phyloP scores from a whole-genome alignment of 495 filamentous ascomycete species.

The Aspergillus hancockii region DNA sequence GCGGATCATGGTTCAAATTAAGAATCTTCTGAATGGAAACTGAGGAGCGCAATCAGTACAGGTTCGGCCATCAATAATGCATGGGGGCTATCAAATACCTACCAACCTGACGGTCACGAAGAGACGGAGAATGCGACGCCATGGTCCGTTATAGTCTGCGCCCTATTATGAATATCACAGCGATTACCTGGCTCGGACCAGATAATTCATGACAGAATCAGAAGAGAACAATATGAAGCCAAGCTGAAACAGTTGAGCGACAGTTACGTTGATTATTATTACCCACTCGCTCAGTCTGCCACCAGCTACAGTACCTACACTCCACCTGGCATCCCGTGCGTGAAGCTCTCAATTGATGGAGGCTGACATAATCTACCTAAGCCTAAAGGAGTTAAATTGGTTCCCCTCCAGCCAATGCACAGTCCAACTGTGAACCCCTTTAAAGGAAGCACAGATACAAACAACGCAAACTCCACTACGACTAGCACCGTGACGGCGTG shows the following conservation, averaged over 20 bases:
- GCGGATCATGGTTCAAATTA: constrained; percentile 80
- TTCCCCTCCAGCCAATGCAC: neutral
- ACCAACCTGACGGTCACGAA: constrained; percentile 98
- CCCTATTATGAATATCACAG: constrained; percentile 6
- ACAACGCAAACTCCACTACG: constrained; percentile 16
- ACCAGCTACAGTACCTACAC: constrained; percentile 11
- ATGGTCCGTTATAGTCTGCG: constrained; percentile 46
- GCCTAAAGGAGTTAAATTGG: neutral
- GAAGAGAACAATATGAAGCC: neutral
- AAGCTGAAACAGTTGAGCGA: neutral
- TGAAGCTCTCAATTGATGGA: constrained; percentile 18
- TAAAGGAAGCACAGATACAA: constrained; percentile 8
- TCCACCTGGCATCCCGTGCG: constrained; percentile 29
- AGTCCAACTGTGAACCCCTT: neutral
- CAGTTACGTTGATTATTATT: neutral
- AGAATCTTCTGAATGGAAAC: constrained; percentile 95
- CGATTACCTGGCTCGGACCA: constrained; percentile 19
- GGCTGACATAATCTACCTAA: constrained; percentile 23
- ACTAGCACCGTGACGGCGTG: no score
- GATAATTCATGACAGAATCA: constrained; percentile 25
- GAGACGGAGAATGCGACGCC: constrained; percentile 71
- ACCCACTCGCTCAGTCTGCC: neutral
- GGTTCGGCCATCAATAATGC: neutral
- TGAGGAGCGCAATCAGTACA: constrained; percentile 35
- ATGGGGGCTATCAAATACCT: constrained; percentile 60